phyloP scores from a whole-genome alignment of 192 early-diverging fungal genomes.

The Chytriomyces sp. region DNA sequence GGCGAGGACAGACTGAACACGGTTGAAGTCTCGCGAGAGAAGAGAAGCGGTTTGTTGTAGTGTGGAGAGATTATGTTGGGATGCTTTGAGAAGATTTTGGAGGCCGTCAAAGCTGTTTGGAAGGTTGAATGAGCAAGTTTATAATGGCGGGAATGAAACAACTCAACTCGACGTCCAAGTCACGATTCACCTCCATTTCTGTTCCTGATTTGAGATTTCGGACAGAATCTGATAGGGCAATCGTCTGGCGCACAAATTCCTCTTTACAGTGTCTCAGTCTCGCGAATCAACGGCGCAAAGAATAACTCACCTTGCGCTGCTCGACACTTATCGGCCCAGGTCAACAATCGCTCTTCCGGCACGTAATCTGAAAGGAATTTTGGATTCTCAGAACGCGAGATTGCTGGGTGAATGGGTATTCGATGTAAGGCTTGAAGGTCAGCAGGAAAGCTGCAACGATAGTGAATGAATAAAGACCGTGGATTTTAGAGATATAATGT shows the following conservation, averaged over 20 bases:
- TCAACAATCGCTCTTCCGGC: slow-evolving; percentile 42
- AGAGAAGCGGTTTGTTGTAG: slow-evolving; percentile 11
- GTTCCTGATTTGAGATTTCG: slow-evolving; percentile 33
- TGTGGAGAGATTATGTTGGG: slow-evolving; percentile 11
- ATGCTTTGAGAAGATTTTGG: slow-evolving; percentile 3
- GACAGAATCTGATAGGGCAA: slow-evolving; percentile 27
- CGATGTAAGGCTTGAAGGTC: slow-evolving; percentile 47
- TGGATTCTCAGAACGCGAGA: slow-evolving; percentile 27
- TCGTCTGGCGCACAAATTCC: slow-evolving; percentile 37
- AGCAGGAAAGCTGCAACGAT: slow-evolving; percentile 37
- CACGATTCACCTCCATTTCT: slow-evolving; percentile 31
- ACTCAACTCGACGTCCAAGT: slow-evolving; percentile 44
- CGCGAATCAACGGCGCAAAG: not conserved
- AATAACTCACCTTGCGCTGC: slow-evolving; percentile 37
- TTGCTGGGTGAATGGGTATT: slow-evolving; percentile 45
- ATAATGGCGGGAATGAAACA: not conserved
- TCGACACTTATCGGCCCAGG: slow-evolving; percentile 50
- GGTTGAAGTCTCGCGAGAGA: slow-evolving; percentile 25
- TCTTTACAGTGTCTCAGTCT: slow-evolving; percentile 14
- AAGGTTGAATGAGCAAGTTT: not conserved
- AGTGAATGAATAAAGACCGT: not conserved
- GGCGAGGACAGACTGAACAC: slow-evolving; percentile 34
- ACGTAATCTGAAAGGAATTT: slow-evolving; percentile 45
- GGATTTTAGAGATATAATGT: not conserved
- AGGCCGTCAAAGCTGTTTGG: slow-evolving; percentile 28